These are phyloP conservation scores for Selenicereus undatus DNA, from an alignment of 148 eudicot genomes.

Conservation along the genomic window DNA sequence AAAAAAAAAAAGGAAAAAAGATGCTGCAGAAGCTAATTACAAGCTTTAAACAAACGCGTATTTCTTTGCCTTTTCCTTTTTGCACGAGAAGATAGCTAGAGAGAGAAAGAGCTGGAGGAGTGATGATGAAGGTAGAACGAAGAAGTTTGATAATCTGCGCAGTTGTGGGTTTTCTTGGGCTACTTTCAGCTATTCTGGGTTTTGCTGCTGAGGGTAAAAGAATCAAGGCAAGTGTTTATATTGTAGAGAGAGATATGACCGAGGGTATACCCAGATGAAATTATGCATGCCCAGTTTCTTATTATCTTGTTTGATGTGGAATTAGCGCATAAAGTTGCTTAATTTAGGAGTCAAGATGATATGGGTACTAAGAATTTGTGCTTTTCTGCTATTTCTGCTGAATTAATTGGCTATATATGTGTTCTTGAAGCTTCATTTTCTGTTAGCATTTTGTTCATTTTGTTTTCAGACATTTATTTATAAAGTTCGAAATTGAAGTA, in stretches of 20 bases:
- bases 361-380: too few relatives aligned
- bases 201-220: conserved; percentile 71
- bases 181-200: conserved; percentile 54
- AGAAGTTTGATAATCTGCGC: conserved; percentile 43
- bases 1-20: background rate
- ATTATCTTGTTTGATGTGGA: background rate
- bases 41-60: background rate
- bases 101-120: background rate
- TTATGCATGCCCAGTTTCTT: background rate
- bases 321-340: background rate
- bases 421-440: too few relatives aligned
- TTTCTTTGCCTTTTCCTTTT: background rate
- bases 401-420: too few relatives aligned
- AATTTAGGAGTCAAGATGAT: too few relatives aligned
- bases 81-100: background rate
- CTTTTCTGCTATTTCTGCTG: too few relatives aligned
- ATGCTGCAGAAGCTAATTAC: background rate
- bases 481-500: background rate
- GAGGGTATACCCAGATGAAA: background rate
- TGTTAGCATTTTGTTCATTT: too few relatives aligned
- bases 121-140: conserved; percentile 37
- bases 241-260: background rate
- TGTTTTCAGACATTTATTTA: background rate
- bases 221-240: conserved; percentile 40
- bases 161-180: conserved; percentile 62